Conservation (phyloP, 176 grass and related monocot genomes). For the Musa acuminata region DNA sequence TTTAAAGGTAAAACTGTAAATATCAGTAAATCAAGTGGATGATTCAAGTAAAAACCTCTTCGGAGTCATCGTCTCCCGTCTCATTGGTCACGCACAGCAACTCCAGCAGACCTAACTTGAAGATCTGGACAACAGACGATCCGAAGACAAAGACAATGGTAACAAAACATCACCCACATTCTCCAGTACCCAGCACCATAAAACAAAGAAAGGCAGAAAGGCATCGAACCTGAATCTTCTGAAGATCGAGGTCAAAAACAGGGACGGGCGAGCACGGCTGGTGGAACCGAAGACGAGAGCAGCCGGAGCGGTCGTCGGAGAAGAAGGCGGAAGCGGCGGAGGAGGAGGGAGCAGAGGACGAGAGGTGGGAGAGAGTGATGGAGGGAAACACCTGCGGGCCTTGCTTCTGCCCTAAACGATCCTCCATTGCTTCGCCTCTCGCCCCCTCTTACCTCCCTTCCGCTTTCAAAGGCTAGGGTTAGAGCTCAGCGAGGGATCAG, state of each 20-base stretch:
- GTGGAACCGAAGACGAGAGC: slow-evolving; percentile 37
- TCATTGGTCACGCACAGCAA: slow-evolving; percentile 68
- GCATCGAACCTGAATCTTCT: slow-evolving; percentile 45
- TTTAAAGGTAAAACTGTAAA: neutral
- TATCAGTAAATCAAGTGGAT: slow-evolving; percentile 10
- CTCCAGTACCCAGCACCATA: too few relatives aligned
- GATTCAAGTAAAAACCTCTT: slow-evolving; percentile 41
- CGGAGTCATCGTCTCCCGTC: slow-evolving; percentile 31
- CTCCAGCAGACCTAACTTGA: slow-evolving; percentile 40
- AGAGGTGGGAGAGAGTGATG: slow-evolving; percentile 47
- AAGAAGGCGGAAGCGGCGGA: slow-evolving; percentile 31
- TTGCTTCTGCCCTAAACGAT: slow-evolving; percentile 18
- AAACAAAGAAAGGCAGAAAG: neutral
- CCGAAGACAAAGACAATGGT: slow-evolving; percentile 2
- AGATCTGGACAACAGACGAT: slow-evolving; percentile 48
- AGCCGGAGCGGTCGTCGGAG: slow-evolving; percentile 12
- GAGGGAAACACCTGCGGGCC: slow-evolving; percentile 39
- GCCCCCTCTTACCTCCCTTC: slow-evolving; percentile 4
- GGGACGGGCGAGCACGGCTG: slow-evolving; percentile 18
- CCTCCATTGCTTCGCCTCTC: neutral
- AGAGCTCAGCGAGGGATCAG: neutral
- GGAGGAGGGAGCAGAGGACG: slow-evolving; percentile 21
- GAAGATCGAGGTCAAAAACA: slow-evolving; percentile 47
- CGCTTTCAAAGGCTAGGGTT: slow-evolving; percentile 26
- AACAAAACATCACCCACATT: slow-evolving; percentile 1